These are phyloP conservation scores for Cercospora brassicicola DNA, from an alignment of 2,329 filamentous ascomycete species.

Conservation along the genomic window DNA sequence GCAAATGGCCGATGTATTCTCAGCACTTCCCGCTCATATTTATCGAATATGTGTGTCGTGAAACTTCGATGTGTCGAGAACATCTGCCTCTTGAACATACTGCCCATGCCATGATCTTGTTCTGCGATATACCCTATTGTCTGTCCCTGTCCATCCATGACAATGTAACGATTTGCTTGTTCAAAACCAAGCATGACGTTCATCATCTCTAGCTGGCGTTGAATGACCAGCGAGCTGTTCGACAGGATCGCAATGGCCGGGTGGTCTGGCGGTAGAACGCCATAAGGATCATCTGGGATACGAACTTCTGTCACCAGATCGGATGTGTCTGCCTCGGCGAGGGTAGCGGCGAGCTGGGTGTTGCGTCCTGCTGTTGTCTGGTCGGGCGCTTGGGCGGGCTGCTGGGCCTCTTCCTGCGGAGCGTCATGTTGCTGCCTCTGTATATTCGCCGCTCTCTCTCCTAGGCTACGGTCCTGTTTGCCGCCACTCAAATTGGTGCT, in stretches of 20 bases:
- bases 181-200: slow-evolving; percentile 66
- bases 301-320: slow-evolving; percentile 60
- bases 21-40: slow-evolving; percentile 60
- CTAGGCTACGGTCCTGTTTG: neutral
- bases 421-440: slow-evolving; percentile 6
- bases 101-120: slow-evolving; percentile 60
- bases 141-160: slow-evolving; percentile 63
- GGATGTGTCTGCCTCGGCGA: slow-evolving; percentile 49
- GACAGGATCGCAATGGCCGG: slow-evolving; percentile 59
- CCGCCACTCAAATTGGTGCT: neutral
- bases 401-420: slow-evolving; percentile 8
- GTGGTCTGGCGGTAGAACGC: slow-evolving; percentile 58
- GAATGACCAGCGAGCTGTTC: slow-evolving; percentile 63
- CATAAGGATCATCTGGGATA: slow-evolving; percentile 61
- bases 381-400: slow-evolving; percentile 20
- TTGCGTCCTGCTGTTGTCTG: slow-evolving; percentile 34
- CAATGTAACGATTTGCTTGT: slow-evolving; percentile 66
- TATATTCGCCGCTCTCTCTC: neutral
- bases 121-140: slow-evolving; percentile 66
- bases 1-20: slow-evolving; percentile 64
- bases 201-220: slow-evolving; percentile 65
- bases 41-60: slow-evolving; percentile 65
- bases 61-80: slow-evolving; percentile 64
- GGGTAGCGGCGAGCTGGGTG: slow-evolving; percentile 46
- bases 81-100: slow-evolving; percentile 59